Evolutionary conservation across 2,329 filamentous ascomycete species (phyloP).

Genomic region (Setomelanomma holmii): DNA sequence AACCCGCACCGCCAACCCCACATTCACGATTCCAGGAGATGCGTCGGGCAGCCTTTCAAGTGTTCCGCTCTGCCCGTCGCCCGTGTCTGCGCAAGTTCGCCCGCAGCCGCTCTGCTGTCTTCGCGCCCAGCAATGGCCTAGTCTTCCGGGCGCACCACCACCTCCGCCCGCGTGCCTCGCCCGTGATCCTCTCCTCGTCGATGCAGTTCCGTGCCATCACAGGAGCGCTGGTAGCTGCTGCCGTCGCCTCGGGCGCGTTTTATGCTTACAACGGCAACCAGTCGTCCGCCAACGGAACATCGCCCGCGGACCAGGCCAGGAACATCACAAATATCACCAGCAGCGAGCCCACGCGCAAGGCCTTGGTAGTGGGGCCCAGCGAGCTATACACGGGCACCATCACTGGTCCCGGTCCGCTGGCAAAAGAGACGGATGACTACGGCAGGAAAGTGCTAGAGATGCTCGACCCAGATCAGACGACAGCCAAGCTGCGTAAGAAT

Average conservation of each 20-base stretch:
- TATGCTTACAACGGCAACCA: conserved; percentile 68
- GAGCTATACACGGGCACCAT: conserved; percentile 89
- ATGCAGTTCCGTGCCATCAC: conserved; percentile 78
- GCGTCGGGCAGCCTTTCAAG: conserved; percentile 75
- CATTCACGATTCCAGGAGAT: conserved; percentile 56
- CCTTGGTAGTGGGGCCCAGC: conserved; percentile 88
- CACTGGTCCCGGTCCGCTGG: conserved; percentile 83
- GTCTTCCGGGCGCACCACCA: conserved; percentile 56
- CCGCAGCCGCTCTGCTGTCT: conserved; percentile 54
- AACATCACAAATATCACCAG: conserved; percentile 43
- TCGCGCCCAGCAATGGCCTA: conserved; percentile 53
- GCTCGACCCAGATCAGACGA: conserved; percentile 93
- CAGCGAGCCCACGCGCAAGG: conserved; percentile 64
- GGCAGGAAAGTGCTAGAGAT: conserved; percentile 91
- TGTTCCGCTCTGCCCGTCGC: conserved; percentile 72
- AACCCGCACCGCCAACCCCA: conserved; percentile 7
- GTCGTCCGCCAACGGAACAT: conserved; percentile 27
- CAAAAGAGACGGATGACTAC: conserved; percentile 85
- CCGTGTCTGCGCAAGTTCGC: conserved; percentile 67
- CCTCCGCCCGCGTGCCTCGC: conserved; percentile 45
- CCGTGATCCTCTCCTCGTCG: conserved; percentile 66
- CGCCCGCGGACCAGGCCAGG: conserved; percentile 37
- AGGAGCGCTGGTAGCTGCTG: conserved; percentile 70
- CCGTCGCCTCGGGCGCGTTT: conserved; percentile 77
- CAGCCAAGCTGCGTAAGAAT: conserved; percentile 83